These are phyloP conservation scores for Apodospora peruviana DNA, from an alignment of 495 filamentous ascomycete species.

Conservation along the genomic window DNA sequence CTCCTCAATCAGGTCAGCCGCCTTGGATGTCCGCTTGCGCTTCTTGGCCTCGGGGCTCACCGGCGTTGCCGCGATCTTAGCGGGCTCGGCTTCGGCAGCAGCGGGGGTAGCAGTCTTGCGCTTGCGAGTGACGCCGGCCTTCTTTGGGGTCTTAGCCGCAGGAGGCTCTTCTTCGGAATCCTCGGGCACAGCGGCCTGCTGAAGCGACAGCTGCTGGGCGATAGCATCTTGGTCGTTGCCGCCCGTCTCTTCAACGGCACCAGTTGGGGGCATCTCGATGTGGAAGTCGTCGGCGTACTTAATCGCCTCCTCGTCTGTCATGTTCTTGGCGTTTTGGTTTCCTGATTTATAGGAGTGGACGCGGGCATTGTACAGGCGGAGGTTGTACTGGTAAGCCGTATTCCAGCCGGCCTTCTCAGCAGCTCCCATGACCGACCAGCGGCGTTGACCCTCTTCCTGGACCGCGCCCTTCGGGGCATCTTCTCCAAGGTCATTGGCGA, in stretches of 20 bases:
- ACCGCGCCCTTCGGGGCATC: constrained; percentile 71
- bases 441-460: constrained; percentile 70
- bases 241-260: constrained; percentile 45
- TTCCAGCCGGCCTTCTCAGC: constrained; percentile 73
- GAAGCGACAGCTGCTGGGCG: constrained; percentile 51
- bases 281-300: constrained; percentile 50
- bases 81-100: constrained; percentile 43
- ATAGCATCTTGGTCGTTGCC: constrained; percentile 53
- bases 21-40: constrained; percentile 55
- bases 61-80: constrained; percentile 48
- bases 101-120: constrained; percentile 45
- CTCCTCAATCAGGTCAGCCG: constrained; percentile 37
- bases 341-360: constrained; percentile 68
- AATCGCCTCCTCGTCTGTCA: constrained; percentile 54
- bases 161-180: constrained; percentile 36
- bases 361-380: constrained; percentile 65
- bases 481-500: constrained; percentile 68
- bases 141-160: constrained; percentile 44
- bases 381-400: constrained; percentile 67
- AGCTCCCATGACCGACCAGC: constrained; percentile 72
- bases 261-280: constrained; percentile 38
- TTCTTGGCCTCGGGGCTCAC: constrained; percentile 54
- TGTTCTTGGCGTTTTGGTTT: constrained; percentile 57
- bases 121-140: constrained; percentile 38
- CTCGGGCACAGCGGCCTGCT: constrained; percentile 37